These are phyloP conservation scores for Heterobasidion parviporum DNA, from an alignment of 1,284 basidiomycete species.

Conservation along the genomic window DNA sequence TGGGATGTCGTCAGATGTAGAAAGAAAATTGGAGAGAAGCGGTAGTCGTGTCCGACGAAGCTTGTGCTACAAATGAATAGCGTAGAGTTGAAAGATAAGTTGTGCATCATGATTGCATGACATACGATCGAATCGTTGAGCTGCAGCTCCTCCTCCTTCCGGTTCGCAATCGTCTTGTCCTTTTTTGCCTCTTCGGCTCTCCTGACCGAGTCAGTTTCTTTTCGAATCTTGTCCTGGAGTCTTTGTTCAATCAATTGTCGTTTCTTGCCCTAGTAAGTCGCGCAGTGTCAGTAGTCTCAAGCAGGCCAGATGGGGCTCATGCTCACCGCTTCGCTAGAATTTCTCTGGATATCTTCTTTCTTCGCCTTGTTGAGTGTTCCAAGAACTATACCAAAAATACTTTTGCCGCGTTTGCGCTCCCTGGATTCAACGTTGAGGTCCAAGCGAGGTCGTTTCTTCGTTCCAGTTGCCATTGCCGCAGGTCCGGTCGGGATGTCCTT, in stretches of 20 bases:
- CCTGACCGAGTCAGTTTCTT: slow-evolving; percentile 76
- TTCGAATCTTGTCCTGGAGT: slow-evolving; percentile 70
- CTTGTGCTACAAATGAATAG: slow-evolving; percentile 43
- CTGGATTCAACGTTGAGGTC: slow-evolving; percentile 43
- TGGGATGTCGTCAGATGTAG: slow-evolving; percentile 63
- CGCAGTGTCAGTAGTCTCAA: background rate
- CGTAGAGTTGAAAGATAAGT: background rate
- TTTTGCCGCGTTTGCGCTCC: slow-evolving; percentile 74
- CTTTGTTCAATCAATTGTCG: slow-evolving; percentile 70
- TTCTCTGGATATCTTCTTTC: slow-evolving; percentile 72
- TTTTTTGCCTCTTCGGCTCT: slow-evolving; percentile 76
- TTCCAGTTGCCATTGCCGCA: slow-evolving; percentile 15
- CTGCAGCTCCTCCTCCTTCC: slow-evolving; percentile 73
- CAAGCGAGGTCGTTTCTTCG: slow-evolving; percentile 61
- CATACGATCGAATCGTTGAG: slow-evolving; percentile 71
- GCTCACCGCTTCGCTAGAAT: slow-evolving; percentile 59
- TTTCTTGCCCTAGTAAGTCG: slow-evolving; percentile 59
- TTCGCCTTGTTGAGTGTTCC: slow-evolving; percentile 78
- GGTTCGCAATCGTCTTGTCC: slow-evolving; percentile 62
- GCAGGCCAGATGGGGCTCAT: slow-evolving; percentile 8
- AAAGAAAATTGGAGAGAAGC: slow-evolving; percentile 65
- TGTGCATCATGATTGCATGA: slow-evolving; percentile 11
- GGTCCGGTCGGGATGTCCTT: slow-evolving; percentile 18
- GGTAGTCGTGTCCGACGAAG: slow-evolving; percentile 60
- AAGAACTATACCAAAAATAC: slow-evolving; percentile 73